A percentile compares a stretch with the other conserved stretches of the same genome.
phyloP scores from a whole-genome alignment of 306 rosid genomes.

The Crotalaria pallida region DNA sequence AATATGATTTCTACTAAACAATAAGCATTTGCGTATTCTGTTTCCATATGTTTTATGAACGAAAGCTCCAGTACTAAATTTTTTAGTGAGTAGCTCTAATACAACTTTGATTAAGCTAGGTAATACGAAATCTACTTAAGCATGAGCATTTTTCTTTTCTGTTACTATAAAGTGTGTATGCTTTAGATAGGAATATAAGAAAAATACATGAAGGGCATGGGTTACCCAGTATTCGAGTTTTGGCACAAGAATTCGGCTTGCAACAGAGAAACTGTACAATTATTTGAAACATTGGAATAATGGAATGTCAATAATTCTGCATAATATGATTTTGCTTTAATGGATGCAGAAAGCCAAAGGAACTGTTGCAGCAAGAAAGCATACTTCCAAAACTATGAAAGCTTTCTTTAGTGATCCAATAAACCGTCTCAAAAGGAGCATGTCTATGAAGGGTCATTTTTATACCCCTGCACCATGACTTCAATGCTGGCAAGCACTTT shows the following conservation, averaged over 20 bases:
- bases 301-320: not conserved
- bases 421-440: conserved; percentile 83
- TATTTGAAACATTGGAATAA: conserved; percentile 8
- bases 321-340: not conserved
- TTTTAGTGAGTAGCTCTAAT: not conserved
- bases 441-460: conserved; percentile 71
- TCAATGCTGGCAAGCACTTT: conserved; percentile 1
- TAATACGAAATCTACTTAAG: not conserved
- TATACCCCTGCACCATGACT: not conserved
- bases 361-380: conserved; percentile 78
- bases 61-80: not conserved
- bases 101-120: not conserved
- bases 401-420: conserved; percentile 83
- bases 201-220: not conserved
- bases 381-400: conserved; percentile 66
- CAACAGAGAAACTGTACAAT: not conserved
- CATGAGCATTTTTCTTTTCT: not conserved
- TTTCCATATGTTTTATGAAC: not conserved
- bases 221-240: not conserved
- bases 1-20: not conserved
- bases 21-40: not conserved
- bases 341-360: conserved; percentile 76
- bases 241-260: not conserved
- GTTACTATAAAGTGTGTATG: not conserved
- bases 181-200: not conserved